Evolutionary conservation across 352 stramenopile species (phyloP).

Genomic region (Phytophthora vignae): DNA sequence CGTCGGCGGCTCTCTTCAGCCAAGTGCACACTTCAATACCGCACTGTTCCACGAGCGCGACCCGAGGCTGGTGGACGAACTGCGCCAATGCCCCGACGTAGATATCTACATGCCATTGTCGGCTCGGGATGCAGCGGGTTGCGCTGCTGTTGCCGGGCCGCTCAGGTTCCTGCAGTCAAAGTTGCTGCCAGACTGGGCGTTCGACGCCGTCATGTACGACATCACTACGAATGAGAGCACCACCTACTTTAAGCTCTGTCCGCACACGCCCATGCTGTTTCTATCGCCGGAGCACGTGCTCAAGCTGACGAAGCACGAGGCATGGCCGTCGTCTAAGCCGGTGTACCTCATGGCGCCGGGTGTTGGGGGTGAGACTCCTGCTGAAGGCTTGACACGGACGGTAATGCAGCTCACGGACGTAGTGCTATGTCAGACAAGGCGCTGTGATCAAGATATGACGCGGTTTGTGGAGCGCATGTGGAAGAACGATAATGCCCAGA

Average conservation of each 20-base stretch:
- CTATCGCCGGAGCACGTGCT: conserved; percentile 41
- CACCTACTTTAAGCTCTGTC: conserved; percentile 61
- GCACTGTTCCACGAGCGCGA: conserved; percentile 37
- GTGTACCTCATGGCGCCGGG: conserved; percentile 52
- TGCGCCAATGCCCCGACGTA: conserved; percentile 60
- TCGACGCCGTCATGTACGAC: conserved; percentile 33
- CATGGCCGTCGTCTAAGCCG: conserved; percentile 50
- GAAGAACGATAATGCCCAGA: conserved; percentile 4
- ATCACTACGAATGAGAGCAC: conserved; percentile 6
- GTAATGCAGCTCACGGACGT: conserved; percentile 27
- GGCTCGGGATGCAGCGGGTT: conserved; percentile 35
- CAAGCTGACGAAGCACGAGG: conserved; percentile 14
- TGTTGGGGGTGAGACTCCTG: not conserved
- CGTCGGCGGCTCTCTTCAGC: not conserved
- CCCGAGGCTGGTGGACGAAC: conserved; percentile 47
- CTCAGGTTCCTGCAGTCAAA: conserved; percentile 42
- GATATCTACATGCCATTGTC: conserved; percentile 65
- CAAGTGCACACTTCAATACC: conserved; percentile 21
- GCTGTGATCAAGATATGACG: conserved; percentile 29
- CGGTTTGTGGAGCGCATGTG: conserved; percentile 9
- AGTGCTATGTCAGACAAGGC: conserved; percentile 30
- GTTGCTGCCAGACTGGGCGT: conserved; percentile 40
- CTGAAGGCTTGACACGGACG: conserved; percentile 9
- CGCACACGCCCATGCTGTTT: conserved; percentile 50
- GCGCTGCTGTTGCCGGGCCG: conserved; percentile 56